Evolutionary conservation across 495 filamentous ascomycete species (phyloP).

Genomic region (Penicillium flavigenum): DNA sequence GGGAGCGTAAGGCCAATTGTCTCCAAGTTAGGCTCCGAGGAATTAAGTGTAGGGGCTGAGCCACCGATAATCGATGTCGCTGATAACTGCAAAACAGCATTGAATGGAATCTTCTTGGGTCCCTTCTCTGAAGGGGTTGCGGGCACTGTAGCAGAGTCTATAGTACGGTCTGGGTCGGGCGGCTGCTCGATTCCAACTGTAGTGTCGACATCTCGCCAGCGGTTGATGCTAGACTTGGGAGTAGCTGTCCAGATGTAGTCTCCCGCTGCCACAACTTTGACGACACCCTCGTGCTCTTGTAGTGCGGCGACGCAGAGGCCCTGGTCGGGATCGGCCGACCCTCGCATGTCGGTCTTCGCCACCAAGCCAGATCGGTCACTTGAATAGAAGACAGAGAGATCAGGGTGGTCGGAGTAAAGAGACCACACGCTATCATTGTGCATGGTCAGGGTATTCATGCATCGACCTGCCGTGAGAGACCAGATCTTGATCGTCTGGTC

Average conservation of each 20-base stretch:
- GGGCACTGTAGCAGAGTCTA: constrained; percentile 22
- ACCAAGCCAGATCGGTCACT: constrained; percentile 88
- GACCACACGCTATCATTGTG: constrained; percentile 99
- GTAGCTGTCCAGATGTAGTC: constrained; percentile 94
- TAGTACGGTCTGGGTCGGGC: constrained; percentile 52
- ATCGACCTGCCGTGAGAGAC: constrained; percentile 90
- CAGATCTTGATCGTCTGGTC: constrained; percentile 97
- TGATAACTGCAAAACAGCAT: constrained; percentile 74
- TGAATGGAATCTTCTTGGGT: constrained; percentile 70
- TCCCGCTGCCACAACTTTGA: constrained; percentile 76
- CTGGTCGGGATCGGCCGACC: constrained; percentile 78
- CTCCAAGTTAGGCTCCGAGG: constrained; percentile 59
- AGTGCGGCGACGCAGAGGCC: constrained; percentile 83
- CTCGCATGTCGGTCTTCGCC: constrained; percentile 87
- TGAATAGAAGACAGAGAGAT: constrained; percentile 87
- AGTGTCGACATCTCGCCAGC: constrained; percentile 87
- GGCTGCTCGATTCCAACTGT: constrained; percentile 56
- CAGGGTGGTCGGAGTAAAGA: constrained; percentile 82
- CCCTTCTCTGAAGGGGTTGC: constrained; percentile 14
- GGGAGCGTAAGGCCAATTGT: constrained; percentile 58
- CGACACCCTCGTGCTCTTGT: constrained; percentile 87
- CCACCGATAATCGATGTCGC: constrained; percentile 70
- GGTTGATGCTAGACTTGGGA: constrained; percentile 88
- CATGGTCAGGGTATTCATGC: constrained; percentile 98
- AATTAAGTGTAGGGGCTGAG: constrained; percentile 51